Evolutionary conservation across 208 protist genomes (phyloP).

Genomic region (Wallacemonas sp.): DNA sequence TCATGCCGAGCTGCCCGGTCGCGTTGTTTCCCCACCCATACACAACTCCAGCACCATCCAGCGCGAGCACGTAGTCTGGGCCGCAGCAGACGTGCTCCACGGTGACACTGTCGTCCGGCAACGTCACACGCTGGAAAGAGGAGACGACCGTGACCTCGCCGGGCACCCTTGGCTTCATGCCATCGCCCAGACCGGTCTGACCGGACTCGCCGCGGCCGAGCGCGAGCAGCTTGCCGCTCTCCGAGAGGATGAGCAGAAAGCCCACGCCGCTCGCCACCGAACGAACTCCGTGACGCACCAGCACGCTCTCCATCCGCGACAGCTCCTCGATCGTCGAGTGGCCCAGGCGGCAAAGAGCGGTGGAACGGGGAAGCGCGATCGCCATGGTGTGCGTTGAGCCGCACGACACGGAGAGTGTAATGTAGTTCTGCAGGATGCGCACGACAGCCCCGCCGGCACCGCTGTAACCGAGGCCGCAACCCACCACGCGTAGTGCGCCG

Average conservation of each 20-base stretch:
- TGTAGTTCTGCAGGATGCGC: constrained; percentile 52
- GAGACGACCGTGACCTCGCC: constrained; percentile 27
- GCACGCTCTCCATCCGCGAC: constrained; percentile 28
- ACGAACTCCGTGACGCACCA: constrained; percentile 33
- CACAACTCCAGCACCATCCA: constrained; percentile 28
- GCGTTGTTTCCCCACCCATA: constrained; percentile 80
- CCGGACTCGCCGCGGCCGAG: constrained; percentile 54
- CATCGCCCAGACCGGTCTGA: constrained; percentile 59
- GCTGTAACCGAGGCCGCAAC: constrained; percentile 48
- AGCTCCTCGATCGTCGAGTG: constrained; percentile 32
- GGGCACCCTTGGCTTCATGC: constrained; percentile 13
- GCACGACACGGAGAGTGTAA: constrained; percentile 43
- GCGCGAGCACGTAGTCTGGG: constrained; percentile 60
- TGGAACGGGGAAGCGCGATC: constrained; percentile 33
- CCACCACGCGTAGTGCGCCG: constrained; percentile 40
- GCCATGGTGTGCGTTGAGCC: constrained; percentile 40
- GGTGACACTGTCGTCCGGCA: constrained; percentile 14
- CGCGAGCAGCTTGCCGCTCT: constrained; percentile 31
- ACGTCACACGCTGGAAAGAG: constrained; percentile 23
- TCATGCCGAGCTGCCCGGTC: constrained; percentile 32
- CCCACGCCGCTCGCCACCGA: constrained; percentile 37
- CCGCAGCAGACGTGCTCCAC: constrained; percentile 47
- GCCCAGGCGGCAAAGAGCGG: constrained; percentile 34
- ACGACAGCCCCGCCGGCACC: constrained; percentile 22
- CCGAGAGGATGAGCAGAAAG: constrained; percentile 58